Percentiles rank a stretch among this genome's conserved stretches.
Conservation (phyloP, 2,329 filamentous ascomycete genomes). For the Neurospora sp. region DNA sequence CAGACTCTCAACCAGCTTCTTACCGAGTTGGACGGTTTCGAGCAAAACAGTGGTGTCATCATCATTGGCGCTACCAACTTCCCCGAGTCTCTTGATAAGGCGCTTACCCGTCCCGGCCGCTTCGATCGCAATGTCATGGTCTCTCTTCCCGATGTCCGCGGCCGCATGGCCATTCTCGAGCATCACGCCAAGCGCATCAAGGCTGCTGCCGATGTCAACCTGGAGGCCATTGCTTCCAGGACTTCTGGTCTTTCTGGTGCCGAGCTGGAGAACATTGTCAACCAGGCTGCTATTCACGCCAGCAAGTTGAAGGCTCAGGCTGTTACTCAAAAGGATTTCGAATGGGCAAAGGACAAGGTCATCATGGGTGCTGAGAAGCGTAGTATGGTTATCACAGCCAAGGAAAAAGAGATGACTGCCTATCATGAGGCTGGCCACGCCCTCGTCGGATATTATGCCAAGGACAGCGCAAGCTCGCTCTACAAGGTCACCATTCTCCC, state of each 20-base stretch:
- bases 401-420: conserved; percentile 92
- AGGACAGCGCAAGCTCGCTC: conserved; percentile 60
- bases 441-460: conserved; percentile 74
- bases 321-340: conserved; percentile 72
- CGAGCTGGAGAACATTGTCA: conserved; percentile 92
- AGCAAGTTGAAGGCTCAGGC: conserved; percentile 71
- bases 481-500: conserved; percentile 98
- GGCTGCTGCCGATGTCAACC: conserved; percentile 67
- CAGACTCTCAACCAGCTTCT: conserved; percentile 96
- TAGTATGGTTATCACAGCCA: conserved; percentile 80
- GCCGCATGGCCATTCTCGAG: conserved; percentile 83
- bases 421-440: conserved; percentile 98
- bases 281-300: conserved; percentile 91
- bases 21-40: conserved; percentile 94
- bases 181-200: conserved; percentile 92
- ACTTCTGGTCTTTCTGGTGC: conserved; percentile 91
- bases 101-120: conserved; percentile 82
- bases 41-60: conserved; percentile 88
- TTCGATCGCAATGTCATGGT: conserved; percentile 92
- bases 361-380: conserved; percentile 92
- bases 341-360: conserved; percentile 97
- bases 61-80: conserved; percentile 96
- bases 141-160: conserved; percentile 81
- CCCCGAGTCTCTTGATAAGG: conserved; percentile 87
- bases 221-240: conserved; percentile 72